These are phyloP conservation scores for Hirsutella thompsonii DNA, from an alignment of 2,329 filamentous ascomycete genomes.

Conservation along the genomic window DNA sequence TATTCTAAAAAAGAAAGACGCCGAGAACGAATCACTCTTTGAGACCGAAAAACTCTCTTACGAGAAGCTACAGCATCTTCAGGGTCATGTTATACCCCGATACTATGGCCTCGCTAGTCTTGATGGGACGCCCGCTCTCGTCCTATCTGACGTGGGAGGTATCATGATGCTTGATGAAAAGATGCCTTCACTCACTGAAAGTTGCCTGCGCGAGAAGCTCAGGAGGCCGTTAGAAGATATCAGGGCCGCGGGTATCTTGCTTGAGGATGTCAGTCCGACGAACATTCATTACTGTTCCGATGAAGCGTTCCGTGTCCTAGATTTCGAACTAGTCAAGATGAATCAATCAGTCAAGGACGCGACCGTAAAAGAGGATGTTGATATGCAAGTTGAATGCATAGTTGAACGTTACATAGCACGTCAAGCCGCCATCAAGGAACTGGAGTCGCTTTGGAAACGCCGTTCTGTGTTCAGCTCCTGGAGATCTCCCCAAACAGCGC, in stretches of 20 bases:
- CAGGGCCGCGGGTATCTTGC: background rate
- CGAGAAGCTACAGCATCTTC: background rate
- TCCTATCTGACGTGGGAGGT: background rate
- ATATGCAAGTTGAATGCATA: background rate
- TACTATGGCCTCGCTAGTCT: background rate
- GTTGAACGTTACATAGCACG: constrained; percentile 1
- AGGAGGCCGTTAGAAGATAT: background rate
- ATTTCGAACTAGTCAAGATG: constrained; percentile 1
- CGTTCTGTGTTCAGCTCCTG: background rate
- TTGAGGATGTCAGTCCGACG: background rate
- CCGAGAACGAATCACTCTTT: background rate
- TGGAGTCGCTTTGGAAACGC: background rate
- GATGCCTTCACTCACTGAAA: background rate
- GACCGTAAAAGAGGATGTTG: background rate
- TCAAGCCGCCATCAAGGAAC: background rate
- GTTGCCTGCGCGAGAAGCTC: background rate
- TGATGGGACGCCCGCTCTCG: constrained; percentile 1
- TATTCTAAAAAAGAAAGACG: background rate
- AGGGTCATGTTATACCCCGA: background rate
- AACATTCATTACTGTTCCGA: background rate
- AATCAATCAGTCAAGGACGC: background rate
- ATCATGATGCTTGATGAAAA: constrained; percentile 1
- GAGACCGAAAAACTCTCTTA: background rate
- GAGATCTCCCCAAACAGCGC: background rate
- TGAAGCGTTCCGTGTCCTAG: background rate